Evolutionary conservation across 768 basidiomycete genomes (phyloP).

Genomic region (Naematelia aurantialba): DNA sequence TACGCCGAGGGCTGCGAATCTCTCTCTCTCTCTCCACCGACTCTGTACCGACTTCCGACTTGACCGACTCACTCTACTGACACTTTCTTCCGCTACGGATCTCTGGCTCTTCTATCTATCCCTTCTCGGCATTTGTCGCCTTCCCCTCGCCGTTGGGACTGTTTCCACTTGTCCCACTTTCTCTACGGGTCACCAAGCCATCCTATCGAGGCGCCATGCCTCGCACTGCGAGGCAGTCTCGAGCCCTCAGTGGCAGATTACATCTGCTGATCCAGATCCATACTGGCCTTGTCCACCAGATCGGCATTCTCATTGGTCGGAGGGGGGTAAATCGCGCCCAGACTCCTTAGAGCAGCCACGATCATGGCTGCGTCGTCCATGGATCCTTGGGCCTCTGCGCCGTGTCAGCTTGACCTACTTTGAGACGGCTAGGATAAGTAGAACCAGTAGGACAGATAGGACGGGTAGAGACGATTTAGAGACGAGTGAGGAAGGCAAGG

Average conservation of each 20-base stretch:
- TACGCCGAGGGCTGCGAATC: too few species aligned
- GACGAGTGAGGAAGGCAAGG: too few species aligned
- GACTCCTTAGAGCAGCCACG: slow-evolving; percentile 1
- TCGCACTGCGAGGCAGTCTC: background rate
- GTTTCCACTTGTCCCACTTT: too few species aligned
- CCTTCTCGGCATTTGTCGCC: too few species aligned
- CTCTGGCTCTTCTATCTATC: too few species aligned
- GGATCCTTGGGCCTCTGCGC: slow-evolving; percentile 7
- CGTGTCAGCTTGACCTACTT: too few species aligned
- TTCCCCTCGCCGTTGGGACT: too few species aligned
- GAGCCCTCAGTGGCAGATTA: background rate
- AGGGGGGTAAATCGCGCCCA: slow-evolving; percentile 2
- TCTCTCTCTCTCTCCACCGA: background rate
- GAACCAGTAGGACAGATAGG: too few species aligned
- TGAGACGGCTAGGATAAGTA: too few species aligned
- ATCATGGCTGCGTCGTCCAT: slow-evolving; percentile 8
- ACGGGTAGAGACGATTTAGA: too few species aligned
- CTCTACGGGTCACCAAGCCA: too few species aligned
- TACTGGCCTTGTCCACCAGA: background rate
- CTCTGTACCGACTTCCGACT: background rate
- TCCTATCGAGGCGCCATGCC: background rate
- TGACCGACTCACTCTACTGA: background rate
- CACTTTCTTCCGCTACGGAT: background rate
- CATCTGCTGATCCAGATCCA: background rate
- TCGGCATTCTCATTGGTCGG: background rate